These are phyloP conservation scores for Inga laurina DNA, from an alignment of 306 rosid genomes.

Conservation along the genomic window DNA sequence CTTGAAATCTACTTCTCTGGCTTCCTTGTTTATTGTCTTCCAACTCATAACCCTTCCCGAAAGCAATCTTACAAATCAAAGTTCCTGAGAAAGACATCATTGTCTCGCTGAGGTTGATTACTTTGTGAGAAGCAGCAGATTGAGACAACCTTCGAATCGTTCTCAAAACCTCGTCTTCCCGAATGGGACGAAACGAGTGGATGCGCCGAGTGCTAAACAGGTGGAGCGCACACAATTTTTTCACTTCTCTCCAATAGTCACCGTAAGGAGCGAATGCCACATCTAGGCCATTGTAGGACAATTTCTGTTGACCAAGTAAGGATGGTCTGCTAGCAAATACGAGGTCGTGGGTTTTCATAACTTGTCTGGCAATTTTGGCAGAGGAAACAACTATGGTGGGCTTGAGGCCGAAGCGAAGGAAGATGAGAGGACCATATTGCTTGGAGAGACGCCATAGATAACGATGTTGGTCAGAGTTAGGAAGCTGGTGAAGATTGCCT, in stretches of 20 bases:
- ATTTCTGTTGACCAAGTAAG: background rate
- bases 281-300: constrained; percentile 24
- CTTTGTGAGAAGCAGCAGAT: background rate
- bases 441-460: background rate
- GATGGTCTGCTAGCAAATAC: constrained; percentile 43
- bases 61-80: background rate
- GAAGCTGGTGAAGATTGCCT: background rate
- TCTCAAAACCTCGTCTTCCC: background rate
- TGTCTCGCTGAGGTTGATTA: background rate
- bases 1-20: constrained; percentile 34
- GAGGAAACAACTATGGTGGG: background rate
- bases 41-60: background rate
- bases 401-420: background rate
- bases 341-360: constrained; percentile 47
- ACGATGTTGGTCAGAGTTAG: background rate
- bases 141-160: background rate
- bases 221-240: background rate
- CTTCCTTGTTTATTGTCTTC: background rate
- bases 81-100: background rate
- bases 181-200: background rate
- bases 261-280: background rate
- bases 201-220: background rate
- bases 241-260: background rate
- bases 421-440: background rate
- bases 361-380: constrained; percentile 25